A percentile compares a stretch with the other conserved stretches of the same genome.
Conservation (phyloP, 73 alveolate genomes). For the Breviolum minutum region DNA sequence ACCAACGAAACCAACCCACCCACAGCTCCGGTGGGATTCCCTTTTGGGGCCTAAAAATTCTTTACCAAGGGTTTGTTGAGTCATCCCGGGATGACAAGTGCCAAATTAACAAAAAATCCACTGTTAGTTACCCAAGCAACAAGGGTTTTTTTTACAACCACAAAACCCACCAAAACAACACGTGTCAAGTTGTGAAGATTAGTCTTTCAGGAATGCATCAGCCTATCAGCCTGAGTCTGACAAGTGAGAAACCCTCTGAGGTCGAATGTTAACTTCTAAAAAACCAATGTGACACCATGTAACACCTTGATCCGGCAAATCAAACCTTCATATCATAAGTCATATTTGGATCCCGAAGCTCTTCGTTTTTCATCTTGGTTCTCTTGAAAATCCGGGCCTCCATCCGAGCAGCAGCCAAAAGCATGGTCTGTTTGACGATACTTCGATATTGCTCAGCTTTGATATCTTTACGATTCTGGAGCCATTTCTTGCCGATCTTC, state of each 20-base stretch:
- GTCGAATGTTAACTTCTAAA: too few species aligned
- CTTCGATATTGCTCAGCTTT: constrained; percentile 39
- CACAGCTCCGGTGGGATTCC: too few species aligned
- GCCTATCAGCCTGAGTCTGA: too few species aligned
- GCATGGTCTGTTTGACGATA: constrained; percentile 75
- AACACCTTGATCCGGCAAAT: not conserved
- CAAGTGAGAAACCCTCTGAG: too few species aligned
- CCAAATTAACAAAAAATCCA: not conserved
- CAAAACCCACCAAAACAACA: too few species aligned
- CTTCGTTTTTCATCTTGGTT: not conserved
- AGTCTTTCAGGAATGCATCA: too few species aligned
- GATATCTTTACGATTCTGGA: constrained; percentile 41
- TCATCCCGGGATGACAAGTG: not conserved
- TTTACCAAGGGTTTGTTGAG: not conserved
- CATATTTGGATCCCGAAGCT: not conserved
- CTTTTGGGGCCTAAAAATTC: too few species aligned
- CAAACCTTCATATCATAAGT: not conserved
- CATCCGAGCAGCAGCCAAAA: constrained; percentile 80
- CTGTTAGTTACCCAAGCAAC: too few species aligned
- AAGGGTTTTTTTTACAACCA: too few species aligned
- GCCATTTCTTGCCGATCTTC: constrained; percentile 30
- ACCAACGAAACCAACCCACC: too few species aligned
- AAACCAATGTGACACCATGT: not conserved
- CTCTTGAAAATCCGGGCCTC: constrained; percentile 3
- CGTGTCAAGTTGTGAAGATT: too few species aligned